phyloP scores from a whole-genome alignment of 441 rosid species.

The Populus hybrid region DNA sequence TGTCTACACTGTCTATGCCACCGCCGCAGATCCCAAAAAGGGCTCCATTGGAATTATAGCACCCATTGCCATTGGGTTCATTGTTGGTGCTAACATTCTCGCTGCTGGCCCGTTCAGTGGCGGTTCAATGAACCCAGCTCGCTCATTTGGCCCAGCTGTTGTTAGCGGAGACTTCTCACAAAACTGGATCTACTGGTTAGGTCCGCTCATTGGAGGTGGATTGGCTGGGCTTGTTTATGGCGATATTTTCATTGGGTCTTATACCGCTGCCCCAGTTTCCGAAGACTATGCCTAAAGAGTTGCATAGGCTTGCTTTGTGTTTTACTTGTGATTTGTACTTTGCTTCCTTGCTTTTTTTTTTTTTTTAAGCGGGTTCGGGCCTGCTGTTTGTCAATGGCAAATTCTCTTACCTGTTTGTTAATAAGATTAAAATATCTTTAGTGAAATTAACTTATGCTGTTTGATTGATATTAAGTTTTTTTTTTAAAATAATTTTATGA shows the following conservation, averaged over 20 bases:
- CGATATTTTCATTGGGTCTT: conserved; percentile 63
- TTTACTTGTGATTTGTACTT: background rate
- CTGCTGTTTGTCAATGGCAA: conserved; percentile 3
- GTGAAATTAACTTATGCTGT: background rate
- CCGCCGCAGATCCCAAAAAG: conserved; percentile 85
- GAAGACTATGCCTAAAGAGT: conserved; percentile 29
- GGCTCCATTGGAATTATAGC: conserved; percentile 75
- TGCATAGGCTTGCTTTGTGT: background rate
- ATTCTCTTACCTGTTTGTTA: background rate
- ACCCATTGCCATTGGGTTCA: conserved; percentile 90
- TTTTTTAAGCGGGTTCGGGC: background rate
- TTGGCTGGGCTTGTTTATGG: conserved; percentile 79
- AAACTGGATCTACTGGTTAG: conserved; percentile 83
- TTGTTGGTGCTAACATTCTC: conserved; percentile 83
- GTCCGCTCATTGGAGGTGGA: conserved; percentile 82
- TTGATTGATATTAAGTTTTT: background rate
- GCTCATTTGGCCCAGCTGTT: conserved; percentile 88
- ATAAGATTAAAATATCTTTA: background rate
- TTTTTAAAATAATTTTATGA: background rate
- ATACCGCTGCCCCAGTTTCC: conserved; percentile 37
- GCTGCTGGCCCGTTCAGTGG: conserved; percentile 96
- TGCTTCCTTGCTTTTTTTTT: background rate
- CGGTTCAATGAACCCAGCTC: conserved; percentile 94
- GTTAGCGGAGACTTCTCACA: conserved; percentile 67
- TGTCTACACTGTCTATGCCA: conserved; percentile 85